A percentile compares a stretch with the other conserved stretches of the same genome.
Conservation (phyloP, 2,329 filamentous ascomycete genomes). For the Eutypa lata region DNA sequence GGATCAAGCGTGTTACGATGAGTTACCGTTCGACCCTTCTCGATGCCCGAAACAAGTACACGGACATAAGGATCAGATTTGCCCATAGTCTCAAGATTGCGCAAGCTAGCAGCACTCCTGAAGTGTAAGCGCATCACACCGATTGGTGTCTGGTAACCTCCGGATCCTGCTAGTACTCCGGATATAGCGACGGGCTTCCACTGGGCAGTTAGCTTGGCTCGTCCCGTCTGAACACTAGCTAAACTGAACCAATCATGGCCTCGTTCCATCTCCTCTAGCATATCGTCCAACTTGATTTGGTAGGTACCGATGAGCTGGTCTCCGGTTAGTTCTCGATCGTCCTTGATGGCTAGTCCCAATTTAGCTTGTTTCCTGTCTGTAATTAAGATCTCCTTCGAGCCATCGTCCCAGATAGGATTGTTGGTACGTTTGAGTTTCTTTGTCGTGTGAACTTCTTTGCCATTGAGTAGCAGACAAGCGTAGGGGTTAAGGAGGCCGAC, state of each 20-base stretch:
- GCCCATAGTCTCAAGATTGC: slow-evolving; percentile 91
- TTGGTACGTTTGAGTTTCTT: slow-evolving; percentile 96
- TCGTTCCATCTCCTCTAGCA: slow-evolving; percentile 85
- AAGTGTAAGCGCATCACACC: slow-evolving; percentile 96
- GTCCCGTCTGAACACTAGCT: slow-evolving; percentile 74
- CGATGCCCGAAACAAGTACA: slow-evolving; percentile 83
- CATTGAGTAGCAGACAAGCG: slow-evolving; percentile 81
- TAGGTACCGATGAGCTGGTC: slow-evolving; percentile 89
- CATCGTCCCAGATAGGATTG: slow-evolving; percentile 93
- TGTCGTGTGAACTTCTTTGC: slow-evolving; percentile 84
- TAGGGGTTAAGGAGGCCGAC: slow-evolving; percentile 91
- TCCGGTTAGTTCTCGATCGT: slow-evolving; percentile 79
- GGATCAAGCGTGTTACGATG: slow-evolving; percentile 95
- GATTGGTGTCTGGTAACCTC: slow-evolving; percentile 88
- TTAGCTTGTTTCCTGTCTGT: slow-evolving; percentile 89
- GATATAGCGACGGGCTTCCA: slow-evolving; percentile 94
- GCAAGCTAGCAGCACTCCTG: slow-evolving; percentile 74
- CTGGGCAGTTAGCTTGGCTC: slow-evolving; percentile 84
- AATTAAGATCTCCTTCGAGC: slow-evolving; percentile 89
- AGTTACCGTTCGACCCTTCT: slow-evolving; percentile 89
- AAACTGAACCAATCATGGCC: slow-evolving; percentile 97
- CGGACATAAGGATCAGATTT: slow-evolving; percentile 96
- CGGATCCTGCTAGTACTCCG: slow-evolving; percentile 71
- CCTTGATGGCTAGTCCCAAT: slow-evolving; percentile 89
- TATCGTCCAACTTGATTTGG: slow-evolving; percentile 91